Percentiles rank a stretch among this genome's conserved stretches.
phyloP scores from a whole-genome alignment of 768 basidiomycete genomes.

The Trametes villosa region DNA sequence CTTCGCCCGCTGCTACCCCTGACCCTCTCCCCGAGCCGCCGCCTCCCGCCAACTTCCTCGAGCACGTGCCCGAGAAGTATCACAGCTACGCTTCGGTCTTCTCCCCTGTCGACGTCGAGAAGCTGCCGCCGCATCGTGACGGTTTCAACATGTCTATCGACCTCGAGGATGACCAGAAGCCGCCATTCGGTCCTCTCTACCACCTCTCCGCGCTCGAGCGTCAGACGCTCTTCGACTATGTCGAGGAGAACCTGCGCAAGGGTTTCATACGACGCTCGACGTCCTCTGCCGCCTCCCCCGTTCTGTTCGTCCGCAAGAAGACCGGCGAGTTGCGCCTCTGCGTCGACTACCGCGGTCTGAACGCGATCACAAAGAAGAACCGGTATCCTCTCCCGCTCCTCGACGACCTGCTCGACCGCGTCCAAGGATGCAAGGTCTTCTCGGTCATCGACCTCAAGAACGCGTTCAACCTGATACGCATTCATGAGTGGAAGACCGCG shows the following conservation, averaged over 20 bases:
- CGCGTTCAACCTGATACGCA: conserved; percentile 48
- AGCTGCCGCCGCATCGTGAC: no score
- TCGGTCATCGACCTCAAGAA: conserved; percentile 45
- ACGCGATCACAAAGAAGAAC: conserved; percentile 40
- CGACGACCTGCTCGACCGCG: conserved; percentile 34
- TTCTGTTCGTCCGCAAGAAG: conserved; percentile 37
- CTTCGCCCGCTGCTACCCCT: no score
- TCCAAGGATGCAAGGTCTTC: conserved; percentile 30
- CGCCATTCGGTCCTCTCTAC: conserved; percentile 38
- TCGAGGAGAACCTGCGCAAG: conserved; percentile 40
- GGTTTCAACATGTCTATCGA: no score
- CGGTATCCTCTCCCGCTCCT: conserved; percentile 40
- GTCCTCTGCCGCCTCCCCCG: conserved; percentile 30
- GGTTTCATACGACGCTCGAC: conserved; percentile 38
- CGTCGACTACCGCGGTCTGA: conserved; percentile 35
- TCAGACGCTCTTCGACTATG: conserved; percentile 38
- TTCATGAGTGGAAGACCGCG: conserved; percentile 45
- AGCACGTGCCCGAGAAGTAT: no score
- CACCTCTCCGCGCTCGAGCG: conserved; percentile 38
- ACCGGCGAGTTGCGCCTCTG: conserved; percentile 29
- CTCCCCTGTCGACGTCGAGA: no score
- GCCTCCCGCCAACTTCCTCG: no score
- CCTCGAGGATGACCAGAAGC: no score
- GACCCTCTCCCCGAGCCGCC: no score
- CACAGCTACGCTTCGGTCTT: no score